Evolutionary conservation across 371 early-diverging fungal genomes (phyloP), one percentile per base, ranked within the genome.

Genomic region (Circinella minor): DNA sequence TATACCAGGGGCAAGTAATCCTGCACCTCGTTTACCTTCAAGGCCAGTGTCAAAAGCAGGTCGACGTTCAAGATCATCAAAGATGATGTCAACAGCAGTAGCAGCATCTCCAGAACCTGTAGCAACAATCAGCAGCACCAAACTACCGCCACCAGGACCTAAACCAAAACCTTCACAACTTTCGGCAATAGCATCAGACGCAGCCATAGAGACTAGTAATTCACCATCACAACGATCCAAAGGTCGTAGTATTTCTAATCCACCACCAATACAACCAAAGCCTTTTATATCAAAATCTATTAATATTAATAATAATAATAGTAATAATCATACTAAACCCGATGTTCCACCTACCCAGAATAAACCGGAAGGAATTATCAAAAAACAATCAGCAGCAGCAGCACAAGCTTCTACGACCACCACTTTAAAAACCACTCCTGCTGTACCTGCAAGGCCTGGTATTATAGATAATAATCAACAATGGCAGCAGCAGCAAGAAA

Each of bases 21-120:
- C 83, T 47, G 78, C 79, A 61, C 80, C 83, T 46, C 72, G 74
- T 10, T 51, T 82, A n/a, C 83, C 80, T 15, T 78, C 83, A 18
- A 57, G 83, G 55, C 83, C 83, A 4, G 55, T 66, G 6, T 76
- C 80, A 2, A 65, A 57, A 2, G 75, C 79, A 3, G 69, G 61
- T 48, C 69, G 70, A 66, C 72, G 63, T 51, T 73, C 76, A 43
- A 65, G 66, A 27, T 51, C 65, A 34, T 36, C 18, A 65, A 49
- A 65, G 27, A 27, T 27, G 27, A 17, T 54, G 3, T 37, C 57
- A 57, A n/a, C 20, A 34, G 6, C 62, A 46, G 38, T 63, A 39
- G 51, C 43, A 6, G 4, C 51, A 51, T 13, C 15, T 51, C 51
- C 51, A n/a, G 48, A 46, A 15, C 48, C 65, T n/a, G 48, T 34